Conservation (phyloP, 441 rosid genomes). For the Sinapis alba region DNA sequence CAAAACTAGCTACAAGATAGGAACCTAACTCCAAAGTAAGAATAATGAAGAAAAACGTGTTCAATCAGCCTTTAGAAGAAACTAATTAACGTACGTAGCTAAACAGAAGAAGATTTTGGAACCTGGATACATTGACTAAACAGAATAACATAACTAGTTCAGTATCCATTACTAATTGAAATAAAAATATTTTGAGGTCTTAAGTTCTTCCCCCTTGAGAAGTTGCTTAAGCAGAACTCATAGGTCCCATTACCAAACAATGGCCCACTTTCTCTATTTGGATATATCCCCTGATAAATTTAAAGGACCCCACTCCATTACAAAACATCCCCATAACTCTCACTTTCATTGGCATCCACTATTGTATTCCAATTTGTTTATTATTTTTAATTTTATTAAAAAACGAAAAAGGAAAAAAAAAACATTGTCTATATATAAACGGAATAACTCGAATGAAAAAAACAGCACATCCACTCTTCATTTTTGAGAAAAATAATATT, state of each 20-base stretch:
- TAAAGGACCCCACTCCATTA: not conserved
- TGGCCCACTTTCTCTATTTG: not conserved
- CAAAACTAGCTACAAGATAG: not conserved
- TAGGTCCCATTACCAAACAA: not conserved
- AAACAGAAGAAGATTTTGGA: conserved; percentile 1
- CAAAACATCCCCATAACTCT: conserved; percentile 1
- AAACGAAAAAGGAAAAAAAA: not conserved
- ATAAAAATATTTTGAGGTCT: not conserved
- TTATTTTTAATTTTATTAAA: not conserved
- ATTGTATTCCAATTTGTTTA: not conserved
- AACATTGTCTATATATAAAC: conserved; percentile 23
- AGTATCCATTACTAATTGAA: not conserved
- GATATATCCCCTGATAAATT: not conserved
- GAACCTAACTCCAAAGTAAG: not conserved
- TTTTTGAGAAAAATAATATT: not conserved
- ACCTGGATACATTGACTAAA: not conserved
- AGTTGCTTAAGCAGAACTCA: not conserved
- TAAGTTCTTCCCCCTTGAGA: conserved; percentile 2
- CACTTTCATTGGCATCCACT: not conserved
- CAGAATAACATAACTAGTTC: not conserved
- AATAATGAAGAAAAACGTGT: not conserved
- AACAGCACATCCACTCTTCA: conserved; percentile 3
- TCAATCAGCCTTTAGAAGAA: not conserved
- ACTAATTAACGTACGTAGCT: not conserved
- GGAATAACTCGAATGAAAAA: conserved; percentile 12